These are phyloP conservation scores for Endotrypanum monterogeii DNA, from an alignment of 208 protist species.

Conservation along the genomic window DNA sequence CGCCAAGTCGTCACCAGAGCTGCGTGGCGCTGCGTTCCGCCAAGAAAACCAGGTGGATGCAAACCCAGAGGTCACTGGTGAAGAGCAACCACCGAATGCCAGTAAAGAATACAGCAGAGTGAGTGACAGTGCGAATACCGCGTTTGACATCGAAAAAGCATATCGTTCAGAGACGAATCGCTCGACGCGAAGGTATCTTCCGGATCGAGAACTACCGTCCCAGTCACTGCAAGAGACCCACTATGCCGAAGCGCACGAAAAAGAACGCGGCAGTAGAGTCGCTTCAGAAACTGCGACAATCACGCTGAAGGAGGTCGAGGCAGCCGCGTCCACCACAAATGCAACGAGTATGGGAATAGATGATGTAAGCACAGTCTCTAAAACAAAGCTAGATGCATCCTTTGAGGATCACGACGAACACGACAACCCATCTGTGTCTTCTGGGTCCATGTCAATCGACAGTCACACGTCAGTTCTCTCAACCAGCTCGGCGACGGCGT, in stretches of 20 bases:
- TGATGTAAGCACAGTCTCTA: background rate
- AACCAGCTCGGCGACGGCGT: constrained; percentile 3
- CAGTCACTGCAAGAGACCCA: background rate
- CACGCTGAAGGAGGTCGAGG: background rate
- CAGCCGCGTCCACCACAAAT: background rate
- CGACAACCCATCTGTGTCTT: constrained; percentile 19
- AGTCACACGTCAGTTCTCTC: constrained; percentile 1
- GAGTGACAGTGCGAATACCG: background rate
- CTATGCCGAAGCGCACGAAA: background rate
- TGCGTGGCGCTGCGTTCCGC: constrained; percentile 5
- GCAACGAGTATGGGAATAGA: background rate
- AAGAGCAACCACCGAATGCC: background rate
- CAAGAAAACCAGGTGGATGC: constrained; percentile 10
- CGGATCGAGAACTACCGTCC: too few species aligned
- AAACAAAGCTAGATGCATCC: background rate
- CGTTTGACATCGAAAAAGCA: background rate
- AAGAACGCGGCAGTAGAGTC: background rate
- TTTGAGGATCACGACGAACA: constrained; percentile 9
- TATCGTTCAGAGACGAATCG: background rate
- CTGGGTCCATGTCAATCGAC: background rate
- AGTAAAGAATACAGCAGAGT: constrained; percentile 5
- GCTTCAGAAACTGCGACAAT: background rate
- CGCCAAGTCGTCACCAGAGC: constrained; percentile 11
- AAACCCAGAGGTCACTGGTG: background rate
- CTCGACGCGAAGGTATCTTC: background rate